phyloP scores from a whole-genome alignment of 176 grass and related monocot genomes.

The Cenchrus fungigraminus region DNA sequence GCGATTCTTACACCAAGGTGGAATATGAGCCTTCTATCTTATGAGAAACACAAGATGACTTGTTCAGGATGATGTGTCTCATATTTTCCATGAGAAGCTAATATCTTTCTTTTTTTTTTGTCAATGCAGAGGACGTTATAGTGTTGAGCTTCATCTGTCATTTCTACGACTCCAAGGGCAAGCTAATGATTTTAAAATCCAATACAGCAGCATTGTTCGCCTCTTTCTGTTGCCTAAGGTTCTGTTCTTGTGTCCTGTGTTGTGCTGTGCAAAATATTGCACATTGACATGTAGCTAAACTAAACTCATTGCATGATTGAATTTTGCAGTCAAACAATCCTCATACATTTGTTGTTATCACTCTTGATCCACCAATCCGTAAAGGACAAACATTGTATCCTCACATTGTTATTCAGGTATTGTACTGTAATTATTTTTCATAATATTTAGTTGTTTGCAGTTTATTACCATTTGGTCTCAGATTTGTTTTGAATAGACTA shows the following conservation, averaged over 20 bases:
- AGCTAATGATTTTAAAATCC: constrained; percentile 99
- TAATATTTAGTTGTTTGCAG: constrained; percentile 21
- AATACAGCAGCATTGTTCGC: constrained; percentile 88
- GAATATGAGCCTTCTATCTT: constrained; percentile 30
- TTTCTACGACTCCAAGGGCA: constrained; percentile 93
- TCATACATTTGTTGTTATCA: constrained; percentile 94
- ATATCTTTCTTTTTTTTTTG: constrained; percentile 26
- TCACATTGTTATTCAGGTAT: constrained; percentile 99
- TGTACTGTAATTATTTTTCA: constrained; percentile 23
- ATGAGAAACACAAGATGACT: constrained; percentile 8
- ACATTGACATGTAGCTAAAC: constrained; percentile 5
- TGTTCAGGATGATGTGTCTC: constrained; percentile 27
- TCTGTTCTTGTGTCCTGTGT: constrained; percentile 36
- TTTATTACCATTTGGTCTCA: background rate
- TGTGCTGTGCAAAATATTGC: constrained; percentile 23
- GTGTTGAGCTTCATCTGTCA: constrained; percentile 84
- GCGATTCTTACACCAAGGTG: constrained; percentile 98
- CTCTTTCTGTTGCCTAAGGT: constrained; percentile 98
- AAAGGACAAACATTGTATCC: constrained; percentile 99
- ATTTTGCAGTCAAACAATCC: constrained; percentile 89
- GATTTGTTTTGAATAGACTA: constrained; percentile 35
- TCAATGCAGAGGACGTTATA: constrained; percentile 78
- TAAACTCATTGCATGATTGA: constrained; percentile 36
- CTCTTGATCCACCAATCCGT: constrained; percentile 97
- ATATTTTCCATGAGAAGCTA: constrained; percentile 20